Evolutionary conservation across 2,329 filamentous ascomycete genomes (phyloP).

Genomic region (Microascus cirrosus): DNA sequence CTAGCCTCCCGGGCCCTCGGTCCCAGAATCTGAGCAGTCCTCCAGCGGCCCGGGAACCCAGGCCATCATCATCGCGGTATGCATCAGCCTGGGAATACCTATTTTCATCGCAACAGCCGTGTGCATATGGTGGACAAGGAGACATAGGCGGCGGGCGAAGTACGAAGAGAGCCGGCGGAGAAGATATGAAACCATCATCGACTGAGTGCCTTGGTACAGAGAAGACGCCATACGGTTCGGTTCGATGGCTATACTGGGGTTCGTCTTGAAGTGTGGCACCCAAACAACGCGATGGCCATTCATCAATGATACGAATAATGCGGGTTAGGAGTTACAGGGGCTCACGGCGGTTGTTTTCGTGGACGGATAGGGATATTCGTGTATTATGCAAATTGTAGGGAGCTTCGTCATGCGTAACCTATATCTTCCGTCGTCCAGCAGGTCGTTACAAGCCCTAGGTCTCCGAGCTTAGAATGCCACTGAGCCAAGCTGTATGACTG

Average conservation of each 20-base stretch:
- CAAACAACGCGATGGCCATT: too few relatives aligned
- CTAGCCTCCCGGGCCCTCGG: background rate
- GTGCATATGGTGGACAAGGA: conserved; percentile 5
- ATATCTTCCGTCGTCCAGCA: background rate
- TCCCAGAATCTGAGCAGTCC: background rate
- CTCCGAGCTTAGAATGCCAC: background rate
- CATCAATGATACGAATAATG: too few relatives aligned
- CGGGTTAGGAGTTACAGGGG: background rate
- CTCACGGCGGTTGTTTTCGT: background rate
- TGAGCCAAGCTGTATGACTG: background rate
- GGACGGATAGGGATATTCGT: background rate
- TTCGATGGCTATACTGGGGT: background rate
- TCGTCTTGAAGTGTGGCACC: background rate
- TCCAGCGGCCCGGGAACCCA: background rate
- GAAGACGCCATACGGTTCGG: background rate
- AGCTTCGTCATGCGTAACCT: background rate
- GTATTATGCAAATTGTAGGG: background rate
- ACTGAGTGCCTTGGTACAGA: background rate
- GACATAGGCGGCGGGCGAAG: background rate
- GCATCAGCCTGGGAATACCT: conserved; percentile 4
- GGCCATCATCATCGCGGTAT: conserved; percentile 1
- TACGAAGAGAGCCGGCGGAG: conserved; percentile 3
- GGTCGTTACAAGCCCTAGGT: background rate
- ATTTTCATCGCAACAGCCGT: conserved; percentile 2
- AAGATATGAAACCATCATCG: conserved; percentile 1